phyloP scores from a whole-genome alignment of 2,329 filamentous ascomycete genomes.

The Paecilomyces fulvus region DNA sequence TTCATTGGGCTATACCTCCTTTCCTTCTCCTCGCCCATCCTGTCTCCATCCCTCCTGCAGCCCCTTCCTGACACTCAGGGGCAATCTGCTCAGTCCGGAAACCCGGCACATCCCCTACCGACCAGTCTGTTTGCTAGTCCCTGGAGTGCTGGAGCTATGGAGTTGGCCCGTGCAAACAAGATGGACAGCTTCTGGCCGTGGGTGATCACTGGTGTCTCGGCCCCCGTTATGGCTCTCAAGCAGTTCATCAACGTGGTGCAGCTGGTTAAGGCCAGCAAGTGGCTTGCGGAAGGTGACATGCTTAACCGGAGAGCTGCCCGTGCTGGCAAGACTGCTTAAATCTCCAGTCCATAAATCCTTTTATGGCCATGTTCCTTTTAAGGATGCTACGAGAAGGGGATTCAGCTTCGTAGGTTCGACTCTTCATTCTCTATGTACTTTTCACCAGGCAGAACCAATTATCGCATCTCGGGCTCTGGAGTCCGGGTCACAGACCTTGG shows the following conservation, averaged over 20 bases:
- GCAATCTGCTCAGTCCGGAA: slow-evolving; percentile 53
- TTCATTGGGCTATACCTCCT: slow-evolving; percentile 98
- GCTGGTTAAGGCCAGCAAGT: slow-evolving; percentile 83
- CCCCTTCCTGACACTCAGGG: slow-evolving; percentile 48
- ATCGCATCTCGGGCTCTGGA: not conserved
- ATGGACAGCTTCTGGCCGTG: slow-evolving; percentile 68
- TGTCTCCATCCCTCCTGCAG: slow-evolving; percentile 74
- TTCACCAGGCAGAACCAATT: not conserved
- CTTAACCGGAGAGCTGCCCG: slow-evolving; percentile 50
- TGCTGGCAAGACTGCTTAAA: slow-evolving; percentile 19
- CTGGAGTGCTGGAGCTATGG: slow-evolving; percentile 85
- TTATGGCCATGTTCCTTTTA: not conserved
- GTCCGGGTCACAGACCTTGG: not conserved
- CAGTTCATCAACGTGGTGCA: slow-evolving; percentile 92
- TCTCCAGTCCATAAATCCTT: not conserved
- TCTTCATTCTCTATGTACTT: not conserved
- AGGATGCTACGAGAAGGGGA: not conserved
- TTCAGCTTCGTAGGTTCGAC: not conserved
- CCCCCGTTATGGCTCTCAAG: slow-evolving; percentile 83
- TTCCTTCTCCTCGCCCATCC: slow-evolving; percentile 83
- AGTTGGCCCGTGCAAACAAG: slow-evolving; percentile 90
- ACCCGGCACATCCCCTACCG: slow-evolving; percentile 59
- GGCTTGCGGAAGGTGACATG: slow-evolving; percentile 86
- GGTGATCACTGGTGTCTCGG: slow-evolving; percentile 72
- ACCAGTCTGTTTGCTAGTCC: slow-evolving; percentile 76